Conservation (phyloP, 306 rosid species). For the Cucurbita ficifolia region DNA sequence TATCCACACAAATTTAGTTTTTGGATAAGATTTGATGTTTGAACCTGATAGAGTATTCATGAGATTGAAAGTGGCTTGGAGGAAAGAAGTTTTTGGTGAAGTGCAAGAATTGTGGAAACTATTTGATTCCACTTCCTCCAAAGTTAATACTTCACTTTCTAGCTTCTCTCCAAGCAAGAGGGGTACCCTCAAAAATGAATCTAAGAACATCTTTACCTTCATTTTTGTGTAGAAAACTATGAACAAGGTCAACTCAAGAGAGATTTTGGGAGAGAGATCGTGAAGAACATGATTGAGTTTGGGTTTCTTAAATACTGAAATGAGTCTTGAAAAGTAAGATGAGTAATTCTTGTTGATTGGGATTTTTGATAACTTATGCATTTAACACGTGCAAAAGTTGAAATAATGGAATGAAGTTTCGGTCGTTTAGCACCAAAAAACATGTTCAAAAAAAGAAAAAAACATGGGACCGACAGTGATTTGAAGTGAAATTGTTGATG, state of each 20-base stretch:
- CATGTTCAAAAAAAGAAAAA: too few species aligned
- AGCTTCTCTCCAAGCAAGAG: not conserved
- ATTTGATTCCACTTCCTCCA: not conserved
- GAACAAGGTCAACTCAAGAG: not conserved
- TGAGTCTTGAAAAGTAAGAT: not conserved
- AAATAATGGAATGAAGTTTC: not conserved
- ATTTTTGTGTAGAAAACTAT: not conserved
- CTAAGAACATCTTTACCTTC: not conserved
- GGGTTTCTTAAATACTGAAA: not conserved
- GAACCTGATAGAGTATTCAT: constrained; percentile 3
- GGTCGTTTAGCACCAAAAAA: too few species aligned
- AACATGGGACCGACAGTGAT: too few species aligned
- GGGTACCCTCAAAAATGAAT: not conserved
- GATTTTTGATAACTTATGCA: not conserved
- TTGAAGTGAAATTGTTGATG: too few species aligned
- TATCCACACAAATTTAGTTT: not conserved
- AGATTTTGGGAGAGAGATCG: not conserved
- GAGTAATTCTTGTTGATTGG: not conserved
- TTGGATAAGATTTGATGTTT: not conserved
- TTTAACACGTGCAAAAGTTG: not conserved
- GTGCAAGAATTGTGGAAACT: not conserved
- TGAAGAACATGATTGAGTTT: not conserved
- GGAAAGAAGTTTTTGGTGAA: not conserved
- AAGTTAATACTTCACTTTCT: not conserved
- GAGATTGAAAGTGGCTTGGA: not conserved